These are phyloP conservation scores for Penicillium oxalicum DNA, from an alignment of 2,329 filamentous ascomycete genomes.

Conservation along the genomic window DNA sequence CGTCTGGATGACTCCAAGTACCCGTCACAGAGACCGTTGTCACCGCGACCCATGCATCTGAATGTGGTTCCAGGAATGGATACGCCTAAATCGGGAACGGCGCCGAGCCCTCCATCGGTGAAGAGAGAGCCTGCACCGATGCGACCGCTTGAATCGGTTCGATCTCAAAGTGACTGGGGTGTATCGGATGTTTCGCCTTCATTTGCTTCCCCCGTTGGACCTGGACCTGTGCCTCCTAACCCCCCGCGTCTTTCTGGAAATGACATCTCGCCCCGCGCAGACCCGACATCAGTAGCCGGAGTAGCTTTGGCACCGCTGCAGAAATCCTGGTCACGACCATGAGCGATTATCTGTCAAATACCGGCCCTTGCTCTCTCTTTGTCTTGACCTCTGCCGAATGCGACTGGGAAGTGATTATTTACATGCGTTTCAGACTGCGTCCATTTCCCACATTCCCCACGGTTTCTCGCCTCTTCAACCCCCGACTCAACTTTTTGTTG, in stretches of 20 bases:
- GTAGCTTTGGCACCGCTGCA: conserved; percentile 17
- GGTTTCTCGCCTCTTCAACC: too few species aligned
- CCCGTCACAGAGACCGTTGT: conserved; percentile 27
- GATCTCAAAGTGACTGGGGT: conserved; percentile 15
- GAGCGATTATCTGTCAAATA: background rate
- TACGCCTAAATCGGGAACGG: conserved; percentile 4
- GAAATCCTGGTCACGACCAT: conserved; percentile 18
- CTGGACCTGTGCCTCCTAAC: too few species aligned
- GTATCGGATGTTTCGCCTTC: conserved; percentile 12
- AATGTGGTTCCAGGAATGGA: conserved; percentile 4
- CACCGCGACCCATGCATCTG: conserved; percentile 20
- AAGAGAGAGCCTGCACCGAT: background rate
- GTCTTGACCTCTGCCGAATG: background rate
- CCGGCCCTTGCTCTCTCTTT: background rate
- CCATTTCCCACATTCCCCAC: too few species aligned
- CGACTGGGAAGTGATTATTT: too few species aligned
- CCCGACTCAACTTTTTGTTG: too few species aligned
- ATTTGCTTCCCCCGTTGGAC: background rate
- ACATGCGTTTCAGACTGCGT: too few species aligned
- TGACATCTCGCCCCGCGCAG: conserved; percentile 1
- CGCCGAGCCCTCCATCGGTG: background rate
- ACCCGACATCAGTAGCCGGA: conserved; percentile 14
- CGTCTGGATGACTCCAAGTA: conserved; percentile 23
- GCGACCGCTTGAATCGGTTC: conserved; percentile 10
- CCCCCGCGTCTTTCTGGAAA: background rate